Evolutionary conservation across 345 rosid species (phyloP).

Genomic region (Psidium friedrichsthalianum): DNA sequence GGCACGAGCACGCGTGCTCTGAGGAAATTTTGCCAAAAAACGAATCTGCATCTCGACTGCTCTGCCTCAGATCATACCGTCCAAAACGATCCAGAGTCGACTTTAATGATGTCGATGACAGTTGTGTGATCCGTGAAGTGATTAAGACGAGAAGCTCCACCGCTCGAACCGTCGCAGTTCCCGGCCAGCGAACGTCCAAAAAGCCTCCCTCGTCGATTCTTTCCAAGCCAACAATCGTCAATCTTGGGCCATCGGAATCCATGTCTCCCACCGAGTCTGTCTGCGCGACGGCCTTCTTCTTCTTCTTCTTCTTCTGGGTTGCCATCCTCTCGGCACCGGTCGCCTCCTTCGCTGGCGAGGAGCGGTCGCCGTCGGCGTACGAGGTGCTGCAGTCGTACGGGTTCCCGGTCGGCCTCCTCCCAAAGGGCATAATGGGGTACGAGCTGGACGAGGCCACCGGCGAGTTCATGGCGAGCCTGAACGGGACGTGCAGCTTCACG

Average conservation of each 20-base stretch:
- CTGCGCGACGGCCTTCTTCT: background rate
- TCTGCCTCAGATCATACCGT: background rate
- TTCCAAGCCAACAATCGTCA: background rate
- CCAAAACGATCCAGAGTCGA: background rate
- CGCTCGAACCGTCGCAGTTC: background rate
- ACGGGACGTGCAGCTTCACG: constrained; percentile 30
- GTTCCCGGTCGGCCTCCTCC: constrained; percentile 60
- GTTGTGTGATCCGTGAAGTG: background rate
- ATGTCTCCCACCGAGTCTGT: background rate
- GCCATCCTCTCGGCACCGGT: background rate
- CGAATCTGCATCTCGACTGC: background rate
- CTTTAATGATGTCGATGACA: background rate
- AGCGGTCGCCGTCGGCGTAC: constrained; percentile 31
- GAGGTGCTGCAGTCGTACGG: constrained; percentile 31
- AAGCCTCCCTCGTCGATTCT: background rate
- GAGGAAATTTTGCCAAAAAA: background rate
- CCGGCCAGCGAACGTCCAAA: background rate
- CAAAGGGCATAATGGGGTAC: constrained; percentile 43
- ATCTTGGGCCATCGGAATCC: background rate
- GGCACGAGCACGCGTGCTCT: background rate
- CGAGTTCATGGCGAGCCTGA: constrained; percentile 29
- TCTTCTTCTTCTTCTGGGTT: background rate
- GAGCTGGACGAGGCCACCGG: constrained; percentile 45
- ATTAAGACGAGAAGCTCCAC: background rate
- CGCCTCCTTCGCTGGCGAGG: background rate